Percentiles rank a stretch among this genome's conserved stretches.
phyloP scores from a whole-genome alignment of 164 flowering plant genomes.

The Aristolochia contorta region DNA sequence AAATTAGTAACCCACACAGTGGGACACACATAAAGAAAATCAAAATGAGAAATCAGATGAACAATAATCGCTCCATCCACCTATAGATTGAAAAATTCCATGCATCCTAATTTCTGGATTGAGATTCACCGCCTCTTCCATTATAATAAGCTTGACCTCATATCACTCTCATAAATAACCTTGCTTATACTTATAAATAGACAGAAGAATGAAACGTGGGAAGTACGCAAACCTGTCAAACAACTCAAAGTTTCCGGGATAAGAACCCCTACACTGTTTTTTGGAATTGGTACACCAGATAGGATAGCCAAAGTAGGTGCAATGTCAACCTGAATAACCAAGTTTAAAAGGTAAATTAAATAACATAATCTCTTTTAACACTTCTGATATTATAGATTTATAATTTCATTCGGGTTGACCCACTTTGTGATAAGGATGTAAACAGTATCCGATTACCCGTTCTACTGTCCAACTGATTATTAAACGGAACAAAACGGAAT shows the following conservation, averaged over 20 bases:
- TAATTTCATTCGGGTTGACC: no score
- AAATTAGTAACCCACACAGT: not conserved
- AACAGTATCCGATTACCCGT: no score
- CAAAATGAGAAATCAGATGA: not conserved
- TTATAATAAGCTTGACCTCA: no score
- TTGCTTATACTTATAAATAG: not conserved
- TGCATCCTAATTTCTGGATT: not conserved
- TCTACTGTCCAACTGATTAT: no score
- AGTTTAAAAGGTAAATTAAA: constrained; percentile 1
- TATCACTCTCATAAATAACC: no score
- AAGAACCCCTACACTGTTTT: constrained; percentile 71
- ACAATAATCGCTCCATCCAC: not conserved
- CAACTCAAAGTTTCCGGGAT: constrained; percentile 35
- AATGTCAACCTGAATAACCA: constrained; percentile 63
- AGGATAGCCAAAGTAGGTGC: constrained; percentile 87
- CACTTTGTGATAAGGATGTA: not conserved
- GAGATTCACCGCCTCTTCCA: not conserved
- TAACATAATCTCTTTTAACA: not conserved
- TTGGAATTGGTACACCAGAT: constrained; percentile 89
- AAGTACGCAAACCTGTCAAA: constrained; percentile 42
- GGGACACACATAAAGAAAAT: not conserved
- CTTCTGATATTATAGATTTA: no score
- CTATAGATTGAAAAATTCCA: no score
- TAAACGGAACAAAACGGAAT: no score
- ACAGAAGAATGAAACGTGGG: constrained; percentile 6